A percentile compares a stretch with the other conserved stretches of the same genome.
These are phyloP conservation scores for Annona squamosa DNA, from an alignment of 164 flowering plant species.

Conservation along the genomic window DNA sequence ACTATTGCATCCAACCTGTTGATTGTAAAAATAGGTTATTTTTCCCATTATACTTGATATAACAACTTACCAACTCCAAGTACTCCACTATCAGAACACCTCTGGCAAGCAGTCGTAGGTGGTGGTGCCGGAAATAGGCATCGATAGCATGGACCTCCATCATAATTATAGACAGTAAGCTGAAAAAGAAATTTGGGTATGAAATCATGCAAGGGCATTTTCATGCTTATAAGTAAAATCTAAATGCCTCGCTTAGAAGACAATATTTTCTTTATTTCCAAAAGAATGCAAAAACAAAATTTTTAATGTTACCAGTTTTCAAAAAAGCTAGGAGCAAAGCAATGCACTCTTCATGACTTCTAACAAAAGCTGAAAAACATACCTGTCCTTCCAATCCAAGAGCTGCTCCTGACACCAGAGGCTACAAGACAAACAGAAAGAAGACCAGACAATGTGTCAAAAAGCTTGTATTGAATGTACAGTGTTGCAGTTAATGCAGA, in stretches of 20 bases:
- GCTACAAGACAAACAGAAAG: conserved; percentile 41
- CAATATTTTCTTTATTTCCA: neutral
- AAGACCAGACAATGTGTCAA: conserved; percentile 1
- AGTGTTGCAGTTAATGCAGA: neutral
- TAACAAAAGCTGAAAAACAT: conserved; percentile 1
- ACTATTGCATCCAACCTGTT: too few species aligned
- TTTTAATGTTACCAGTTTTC: neutral
- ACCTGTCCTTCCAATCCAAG: conserved; percentile 98
- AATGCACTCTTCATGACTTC: neutral
- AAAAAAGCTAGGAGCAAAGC: neutral
- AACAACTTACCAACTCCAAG: conserved; percentile 79
- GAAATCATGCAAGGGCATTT: conserved; percentile 1
- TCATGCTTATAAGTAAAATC: neutral
- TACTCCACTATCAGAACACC: conserved; percentile 96
- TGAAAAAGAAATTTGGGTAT: conserved; percentile 18
- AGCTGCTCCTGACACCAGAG: conserved; percentile 98
- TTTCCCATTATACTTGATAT: neutral
- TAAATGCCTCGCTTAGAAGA: neutral
- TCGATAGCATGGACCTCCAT: conserved; percentile 93
- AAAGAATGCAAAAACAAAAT: neutral
- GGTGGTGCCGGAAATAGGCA: conserved; percentile 95
- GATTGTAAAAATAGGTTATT: too few species aligned
- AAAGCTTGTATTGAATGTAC: neutral
- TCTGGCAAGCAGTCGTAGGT: conserved; percentile 86
- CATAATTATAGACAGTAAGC: conserved; percentile 92